Base-by-base conservation (phyloP, 2,329 filamentous ascomycete genomes). In the Phyllosticta ampelicida region DNA sequence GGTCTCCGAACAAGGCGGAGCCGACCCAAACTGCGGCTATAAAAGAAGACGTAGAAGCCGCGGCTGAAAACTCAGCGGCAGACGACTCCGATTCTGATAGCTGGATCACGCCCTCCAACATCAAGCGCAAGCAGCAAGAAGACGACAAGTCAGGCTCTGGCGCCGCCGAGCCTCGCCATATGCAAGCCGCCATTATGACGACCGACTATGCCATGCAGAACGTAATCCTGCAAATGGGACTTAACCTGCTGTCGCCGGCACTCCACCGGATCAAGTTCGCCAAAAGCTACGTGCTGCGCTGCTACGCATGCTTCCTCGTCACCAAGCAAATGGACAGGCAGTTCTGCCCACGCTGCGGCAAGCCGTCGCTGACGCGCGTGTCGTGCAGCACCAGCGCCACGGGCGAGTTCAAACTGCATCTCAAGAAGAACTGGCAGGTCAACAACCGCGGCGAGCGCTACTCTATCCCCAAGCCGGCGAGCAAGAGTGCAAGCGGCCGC, bases 191-290 rank as follows among this genome's bases (percentile, higher is more conserved):
- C n/a, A 85, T 92, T 51, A 86, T 97, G 68, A 97, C 94, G 1
- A 90, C 87, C 58, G 94, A 99, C 77, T 97, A 89, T 74, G 92
- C 94, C 58, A 95, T 99, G 89, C 92, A 97, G 75, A 97, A 97
- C 70, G 90, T 97, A 8, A 82, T 94, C 1, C 80, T 99, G 4
- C 89, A 95, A 65, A 95, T 97, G 78, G 96, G 96, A 75, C 82
- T 99, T 53, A 89, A 94, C 69, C 83, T 96, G 10, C 80, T 96
- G 60, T 90, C 91, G 0, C 82, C 89, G 0, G 81, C 83, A 16
- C 78, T 97, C 61, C 81, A 88, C 62, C 85, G 90, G 66, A 90
- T 99, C 69, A 86, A 85, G 44, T 84, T 87, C 60, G 81, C 97
- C 63, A 92, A 90, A 71, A 92, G 88, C 11, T 95, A 89, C 80